Base-by-base conservation (phyloP, 305 asterid species). In the Euphrasia arctica region DNA sequence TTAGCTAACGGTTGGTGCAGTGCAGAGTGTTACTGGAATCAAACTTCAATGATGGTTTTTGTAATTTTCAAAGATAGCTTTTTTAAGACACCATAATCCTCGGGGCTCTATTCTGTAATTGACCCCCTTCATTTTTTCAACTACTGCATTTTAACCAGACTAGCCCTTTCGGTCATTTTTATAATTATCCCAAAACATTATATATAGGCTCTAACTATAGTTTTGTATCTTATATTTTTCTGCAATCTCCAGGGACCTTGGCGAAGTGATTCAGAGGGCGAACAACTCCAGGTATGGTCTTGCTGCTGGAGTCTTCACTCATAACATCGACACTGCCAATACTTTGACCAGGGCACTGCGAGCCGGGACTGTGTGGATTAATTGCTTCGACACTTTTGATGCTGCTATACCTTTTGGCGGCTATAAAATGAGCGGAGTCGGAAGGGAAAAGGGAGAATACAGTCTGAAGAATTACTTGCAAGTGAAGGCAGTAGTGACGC, bases 361-460 rank as follows among this genome's bases (percentile, higher is more conserved):
- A 74, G 97, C 67, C 7, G 98, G 98, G 34, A 78, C 95, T 0
- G 85, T 89, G 4, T 89, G 91, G 95, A 80, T 87, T 8, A 92
- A 92, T 67, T 79, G 84, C 78, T 92, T 81, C 27, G 94, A 92
- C 65, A 75, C 66, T 1, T 92, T 92, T 58, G 97, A 92, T 70
- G 98, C 97, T 43, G 72, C 98, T 9, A 92, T 92, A 34, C 98
- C 98, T 25, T 85, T 89, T 43, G 98, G 97, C 50, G 98, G 97
- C 11, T 92, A 92, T 69, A 92, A 92, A 80, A 87, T 87, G 97
- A 92, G 95, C 54, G 97, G 98, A 5, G 82, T 83, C 1, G 98
- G 98, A 27, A 79, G 98, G 78, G 97, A 92, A 60, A 92, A 87
- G 80, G 95, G 97, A 13, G 91, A 82, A 70, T 92, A 89, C 78